Conservation (phyloP, 306 rosid genomes). For the Acacia acuminata region DNA sequence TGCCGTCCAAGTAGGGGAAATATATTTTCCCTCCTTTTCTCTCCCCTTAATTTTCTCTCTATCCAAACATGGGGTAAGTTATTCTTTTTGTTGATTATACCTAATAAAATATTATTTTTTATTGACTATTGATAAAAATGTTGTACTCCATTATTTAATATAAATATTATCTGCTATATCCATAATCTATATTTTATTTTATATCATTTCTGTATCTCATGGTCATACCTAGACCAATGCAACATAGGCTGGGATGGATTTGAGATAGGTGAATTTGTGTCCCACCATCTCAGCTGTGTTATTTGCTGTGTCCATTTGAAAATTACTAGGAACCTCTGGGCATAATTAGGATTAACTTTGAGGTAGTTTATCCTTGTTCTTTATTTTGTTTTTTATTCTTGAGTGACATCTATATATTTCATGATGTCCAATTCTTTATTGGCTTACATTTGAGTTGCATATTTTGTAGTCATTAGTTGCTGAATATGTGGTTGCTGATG, state of each 20-base stretch:
- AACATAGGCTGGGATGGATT: constrained; percentile 13
- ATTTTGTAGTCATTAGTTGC: constrained; percentile 11
- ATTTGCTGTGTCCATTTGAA: background rate
- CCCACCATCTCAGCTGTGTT: background rate
- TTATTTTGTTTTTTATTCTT: constrained; percentile 6
- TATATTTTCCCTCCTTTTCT: background rate
- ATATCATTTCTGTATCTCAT: background rate
- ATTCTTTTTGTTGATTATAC: background rate
- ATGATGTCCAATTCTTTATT: constrained; percentile 5
- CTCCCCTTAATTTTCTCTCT: background rate
- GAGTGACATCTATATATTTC: constrained; percentile 15
- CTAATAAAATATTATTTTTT: background rate
- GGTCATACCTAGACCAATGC: background rate
- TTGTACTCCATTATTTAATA: background rate
- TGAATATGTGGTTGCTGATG: constrained; percentile 10
- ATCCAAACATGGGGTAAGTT: background rate
- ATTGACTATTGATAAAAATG: background rate
- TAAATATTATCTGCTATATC: background rate
- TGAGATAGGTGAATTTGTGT: background rate
- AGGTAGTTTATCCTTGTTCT: constrained; percentile 3
- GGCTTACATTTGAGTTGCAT: constrained; percentile 20
- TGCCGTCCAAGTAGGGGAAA: background rate
- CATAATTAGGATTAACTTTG: constrained; percentile 17
- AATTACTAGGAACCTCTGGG: background rate
- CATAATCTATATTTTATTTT: background rate